Evolutionary conservation across 192 early-diverging fungal species (phyloP).

Genomic region (Spinellus fusiger): DNA sequence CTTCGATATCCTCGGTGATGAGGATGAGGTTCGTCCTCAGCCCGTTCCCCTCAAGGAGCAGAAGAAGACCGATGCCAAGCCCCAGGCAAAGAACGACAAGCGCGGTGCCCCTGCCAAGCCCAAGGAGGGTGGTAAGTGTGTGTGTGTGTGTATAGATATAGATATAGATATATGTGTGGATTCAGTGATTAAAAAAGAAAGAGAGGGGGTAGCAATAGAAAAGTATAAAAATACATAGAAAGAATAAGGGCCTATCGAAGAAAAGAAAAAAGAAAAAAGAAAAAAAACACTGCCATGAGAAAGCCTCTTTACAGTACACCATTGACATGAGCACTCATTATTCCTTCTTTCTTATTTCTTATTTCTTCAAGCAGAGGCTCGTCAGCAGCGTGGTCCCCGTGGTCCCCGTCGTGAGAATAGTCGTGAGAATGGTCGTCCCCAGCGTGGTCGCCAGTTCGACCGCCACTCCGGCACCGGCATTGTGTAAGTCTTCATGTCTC

Average conservation of each 20-base stretch:
- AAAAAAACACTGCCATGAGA: background rate
- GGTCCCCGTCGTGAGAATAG: conserved; percentile 45
- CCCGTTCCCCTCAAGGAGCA: conserved; percentile 35
- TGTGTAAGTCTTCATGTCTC: conserved; percentile 29
- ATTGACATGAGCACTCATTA: background rate
- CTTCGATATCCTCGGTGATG: conserved; percentile 64
- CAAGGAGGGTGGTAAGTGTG: conserved; percentile 1
- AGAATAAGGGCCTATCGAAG: background rate
- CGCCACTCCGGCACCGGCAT: conserved; percentile 80
- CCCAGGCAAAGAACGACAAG: conserved; percentile 28
- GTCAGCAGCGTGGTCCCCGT: conserved; percentile 37
- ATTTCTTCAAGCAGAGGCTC: background rate
- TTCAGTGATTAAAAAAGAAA: background rate
- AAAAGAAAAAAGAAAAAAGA: background rate
- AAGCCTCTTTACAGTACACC: background rate
- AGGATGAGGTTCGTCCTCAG: conserved; percentile 43
- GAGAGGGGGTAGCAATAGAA: background rate
- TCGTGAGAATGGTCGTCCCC: conserved; percentile 26
- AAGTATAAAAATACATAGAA: background rate
- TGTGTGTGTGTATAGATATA: background rate
- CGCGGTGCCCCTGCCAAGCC: conserved; percentile 1
- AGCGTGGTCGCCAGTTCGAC: conserved; percentile 74
- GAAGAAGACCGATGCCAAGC: conserved; percentile 26
- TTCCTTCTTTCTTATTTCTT: background rate
- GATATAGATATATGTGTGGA: background rate